Conservation (phyloP, 371 early-diverging fungal genomes). For the Mucor indicus region DNA sequence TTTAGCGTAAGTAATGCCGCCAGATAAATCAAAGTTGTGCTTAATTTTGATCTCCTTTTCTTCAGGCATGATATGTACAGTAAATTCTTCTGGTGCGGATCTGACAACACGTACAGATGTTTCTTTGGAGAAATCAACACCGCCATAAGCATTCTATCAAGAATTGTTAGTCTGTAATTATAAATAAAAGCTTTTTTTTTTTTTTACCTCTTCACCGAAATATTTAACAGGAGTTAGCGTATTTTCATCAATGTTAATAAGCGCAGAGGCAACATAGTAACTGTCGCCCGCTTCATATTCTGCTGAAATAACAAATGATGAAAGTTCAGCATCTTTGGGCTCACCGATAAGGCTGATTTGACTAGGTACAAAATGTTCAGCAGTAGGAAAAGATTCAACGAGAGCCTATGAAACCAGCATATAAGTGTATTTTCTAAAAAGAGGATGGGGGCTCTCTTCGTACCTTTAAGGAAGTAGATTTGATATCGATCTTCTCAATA, state of each 20-base stretch:
- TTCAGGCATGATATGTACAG: slow-evolving; percentile 6
- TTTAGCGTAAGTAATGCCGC: slow-evolving; percentile 33
- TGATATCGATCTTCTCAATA: slow-evolving; percentile 25
- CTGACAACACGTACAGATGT: slow-evolving; percentile 9
- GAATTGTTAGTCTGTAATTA: no score
- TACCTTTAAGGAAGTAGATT: slow-evolving; percentile 20
- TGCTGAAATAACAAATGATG: slow-evolving; percentile 5
- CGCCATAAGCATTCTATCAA: slow-evolving; percentile 17
- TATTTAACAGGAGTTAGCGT: slow-evolving; percentile 14
- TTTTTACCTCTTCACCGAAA: slow-evolving; percentile 24
- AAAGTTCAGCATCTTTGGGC: background rate
- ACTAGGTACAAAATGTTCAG: slow-evolving; percentile 6
- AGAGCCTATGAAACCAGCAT: slow-evolving; percentile 1
- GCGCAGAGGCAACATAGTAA: slow-evolving; percentile 15
- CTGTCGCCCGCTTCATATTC: slow-evolving; percentile 9
- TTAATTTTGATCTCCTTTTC: slow-evolving; percentile 13
- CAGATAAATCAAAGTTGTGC: slow-evolving; percentile 42
- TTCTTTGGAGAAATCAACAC: slow-evolving; percentile 13
- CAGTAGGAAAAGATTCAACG: slow-evolving; percentile 10
- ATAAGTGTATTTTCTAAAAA: background rate
- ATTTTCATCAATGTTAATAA: slow-evolving; percentile 12
- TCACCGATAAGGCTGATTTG: slow-evolving; percentile 11
- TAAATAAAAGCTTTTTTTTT: no score
- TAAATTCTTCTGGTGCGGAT: slow-evolving; percentile 6
- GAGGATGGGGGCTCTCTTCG: background rate